Base-by-base conservation (phyloP, 78 protist species). In the Pelomyxa schiedti region DNA sequence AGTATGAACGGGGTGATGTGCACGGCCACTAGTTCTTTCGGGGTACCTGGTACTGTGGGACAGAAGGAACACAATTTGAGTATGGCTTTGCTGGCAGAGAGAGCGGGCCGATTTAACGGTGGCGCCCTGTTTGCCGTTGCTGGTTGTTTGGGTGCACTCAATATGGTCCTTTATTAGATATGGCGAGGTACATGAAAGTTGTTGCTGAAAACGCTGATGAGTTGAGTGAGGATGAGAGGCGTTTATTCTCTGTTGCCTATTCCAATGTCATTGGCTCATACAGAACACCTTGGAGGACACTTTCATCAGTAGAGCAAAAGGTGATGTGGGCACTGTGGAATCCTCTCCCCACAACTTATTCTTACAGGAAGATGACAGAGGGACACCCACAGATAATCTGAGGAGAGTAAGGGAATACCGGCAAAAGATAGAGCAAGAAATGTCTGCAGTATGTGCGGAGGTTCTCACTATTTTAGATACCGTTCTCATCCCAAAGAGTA, bases 211-310 rank as follows among this genome's bases (percentile, higher is more conserved):
- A 75, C 36, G 74, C 30, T 74, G 68, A 58, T 29, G 91, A 92
- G 63, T 85, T 90, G n/a, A 47, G 83, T 30, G 78, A 74, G 28
- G 94, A 90, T 53, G 93, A 90, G 80, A 75, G 95, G 58, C 88
- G 86, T 68, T 89, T 89, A 8, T 80, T 91, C 70, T 89, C 94
- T 0, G 95, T 93, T 16, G 94, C 97, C 9, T 93, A 89, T 81
- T 89, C 88, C 84, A 88, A 92, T 69, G 86, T 89, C 63, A 79
- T 91, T 16, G 95, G 95, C 24, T 9, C 92, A 8, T 72, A 94
- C 29, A 87, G 97, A 0, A 91, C 95, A 32, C 64, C 95, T 24
- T 86, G 93, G 90, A 65, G 95, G 3, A 86, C 86, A 32, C 42
- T 86, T 35, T 36, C 73, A 7, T 82, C 86, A 40, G 82, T 90